Conservation (phyloP, 2,329 filamentous ascomycete genomes). For the Thermothelomyces thermophilus region DNA sequence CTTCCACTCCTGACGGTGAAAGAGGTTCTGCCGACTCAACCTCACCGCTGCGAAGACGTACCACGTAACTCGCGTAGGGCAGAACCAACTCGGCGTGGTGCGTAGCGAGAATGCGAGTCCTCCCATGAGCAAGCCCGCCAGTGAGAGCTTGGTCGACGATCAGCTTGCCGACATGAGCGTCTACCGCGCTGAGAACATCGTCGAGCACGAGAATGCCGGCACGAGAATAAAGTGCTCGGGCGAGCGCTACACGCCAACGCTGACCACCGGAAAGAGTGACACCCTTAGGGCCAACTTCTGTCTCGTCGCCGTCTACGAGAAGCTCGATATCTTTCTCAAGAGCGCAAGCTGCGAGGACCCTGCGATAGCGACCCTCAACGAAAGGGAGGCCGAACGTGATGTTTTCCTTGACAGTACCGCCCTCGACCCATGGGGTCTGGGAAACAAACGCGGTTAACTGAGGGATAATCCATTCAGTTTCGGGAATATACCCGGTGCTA, state of each 20-base stretch:
- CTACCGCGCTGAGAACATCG: conserved; percentile 45
- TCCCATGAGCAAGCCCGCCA: conserved; percentile 41
- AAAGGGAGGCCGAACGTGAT: conserved; percentile 39
- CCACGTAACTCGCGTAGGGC: conserved; percentile 27
- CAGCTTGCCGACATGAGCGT: conserved; percentile 37
- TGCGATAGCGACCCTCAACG: conserved; percentile 36
- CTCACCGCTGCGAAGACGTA: conserved; percentile 27
- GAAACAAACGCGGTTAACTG: conserved; percentile 39
- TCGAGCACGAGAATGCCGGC: conserved; percentile 41
- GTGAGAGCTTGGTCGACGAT: conserved; percentile 48
- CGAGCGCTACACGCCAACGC: conserved; percentile 40
- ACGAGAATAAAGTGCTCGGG: conserved; percentile 40
- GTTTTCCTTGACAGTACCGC: conserved; percentile 39
- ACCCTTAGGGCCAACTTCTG: conserved; percentile 38
- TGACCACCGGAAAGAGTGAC: conserved; percentile 41
- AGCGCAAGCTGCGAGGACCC: conserved; percentile 41
- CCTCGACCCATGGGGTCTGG: conserved; percentile 43
- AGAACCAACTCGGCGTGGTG: conserved; percentile 37
- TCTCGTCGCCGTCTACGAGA: conserved; percentile 37
- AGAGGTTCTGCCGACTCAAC: conserved; percentile 24
- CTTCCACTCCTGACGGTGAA: not conserved
- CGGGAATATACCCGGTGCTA: conserved; percentile 23
- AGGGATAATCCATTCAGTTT: conserved; percentile 31
- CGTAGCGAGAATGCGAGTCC: conserved; percentile 59
- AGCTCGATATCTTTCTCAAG: conserved; percentile 38